These are phyloP conservation scores for Venturia asperata DNA, from an alignment of 2,329 filamentous ascomycete genomes.

Conservation along the genomic window DNA sequence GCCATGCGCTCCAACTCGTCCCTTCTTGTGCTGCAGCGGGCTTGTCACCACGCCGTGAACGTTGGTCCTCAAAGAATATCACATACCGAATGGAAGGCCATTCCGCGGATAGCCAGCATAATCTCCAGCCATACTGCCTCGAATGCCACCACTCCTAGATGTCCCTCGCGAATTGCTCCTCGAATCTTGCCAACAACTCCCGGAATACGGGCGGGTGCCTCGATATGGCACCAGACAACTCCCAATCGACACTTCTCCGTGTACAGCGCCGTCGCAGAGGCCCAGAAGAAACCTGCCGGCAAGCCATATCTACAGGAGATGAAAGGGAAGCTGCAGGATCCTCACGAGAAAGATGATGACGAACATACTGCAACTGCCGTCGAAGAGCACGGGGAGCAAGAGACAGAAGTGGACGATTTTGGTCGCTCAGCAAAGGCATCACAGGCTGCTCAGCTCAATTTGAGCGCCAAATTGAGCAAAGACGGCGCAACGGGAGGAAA, in stretches of 20 bases:
- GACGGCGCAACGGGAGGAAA: slow-evolving; percentile 53
- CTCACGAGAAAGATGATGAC: slow-evolving; percentile 19
- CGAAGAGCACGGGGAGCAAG: slow-evolving; percentile 29
- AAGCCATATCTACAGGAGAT: slow-evolving; percentile 19
- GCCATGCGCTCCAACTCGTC: slow-evolving; percentile 18
- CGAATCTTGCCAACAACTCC: background rate
- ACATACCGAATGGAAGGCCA: slow-evolving; percentile 8
- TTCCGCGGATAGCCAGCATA: slow-evolving; percentile 9
- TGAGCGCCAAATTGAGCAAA: slow-evolving; percentile 80
- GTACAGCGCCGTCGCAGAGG: slow-evolving; percentile 13
- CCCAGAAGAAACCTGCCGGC: background rate
- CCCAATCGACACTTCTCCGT: background rate
- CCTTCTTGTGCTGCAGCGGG: slow-evolving; percentile 15
- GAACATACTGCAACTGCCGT: background rate
- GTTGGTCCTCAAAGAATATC: slow-evolving; percentile 4
- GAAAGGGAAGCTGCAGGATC: slow-evolving; percentile 11
- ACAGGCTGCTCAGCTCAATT: slow-evolving; percentile 80
- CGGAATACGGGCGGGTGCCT: background rate
- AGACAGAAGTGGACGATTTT: slow-evolving; percentile 55
- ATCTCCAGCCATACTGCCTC: background rate
- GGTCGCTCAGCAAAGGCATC: slow-evolving; percentile 74
- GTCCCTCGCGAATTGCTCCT: background rate
- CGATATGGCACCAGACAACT: slow-evolving; percentile 8
- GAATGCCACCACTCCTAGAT: background rate
- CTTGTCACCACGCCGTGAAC: slow-evolving; percentile 14